A percentile compares a stretch with the other conserved stretches of the same genome.
phyloP scores from a whole-genome alignment of 2,329 filamentous ascomycete genomes.

The Diplodia sapinea region DNA sequence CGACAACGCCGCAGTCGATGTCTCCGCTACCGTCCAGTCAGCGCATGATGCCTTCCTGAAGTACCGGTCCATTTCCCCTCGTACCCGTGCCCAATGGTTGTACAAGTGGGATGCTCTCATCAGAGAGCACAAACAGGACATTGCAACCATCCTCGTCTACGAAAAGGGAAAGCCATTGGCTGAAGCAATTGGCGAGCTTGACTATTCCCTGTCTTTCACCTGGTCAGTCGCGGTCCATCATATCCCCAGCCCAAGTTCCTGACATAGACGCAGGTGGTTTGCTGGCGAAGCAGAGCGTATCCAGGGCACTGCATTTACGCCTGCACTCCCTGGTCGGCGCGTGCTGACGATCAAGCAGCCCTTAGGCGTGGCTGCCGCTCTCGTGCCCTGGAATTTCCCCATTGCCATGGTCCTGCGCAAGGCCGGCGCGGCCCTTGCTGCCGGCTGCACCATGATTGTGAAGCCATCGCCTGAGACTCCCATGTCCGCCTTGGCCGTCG shows the following conservation, averaged over 20 bases:
- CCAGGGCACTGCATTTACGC: slow-evolving; percentile 64
- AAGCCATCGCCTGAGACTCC: slow-evolving; percentile 34
- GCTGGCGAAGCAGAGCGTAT: slow-evolving; percentile 66
- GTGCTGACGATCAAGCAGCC: slow-evolving; percentile 77
- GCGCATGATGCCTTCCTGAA: slow-evolving; percentile 65
- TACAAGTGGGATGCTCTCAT: slow-evolving; percentile 70
- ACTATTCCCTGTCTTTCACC: slow-evolving; percentile 60
- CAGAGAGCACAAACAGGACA: slow-evolving; percentile 64
- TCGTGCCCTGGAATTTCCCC: slow-evolving; percentile 77
- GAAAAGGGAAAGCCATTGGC: slow-evolving; percentile 61
- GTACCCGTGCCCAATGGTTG: slow-evolving; percentile 66
- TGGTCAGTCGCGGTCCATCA: slow-evolving; percentile 42
- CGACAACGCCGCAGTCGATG: slow-evolving; percentile 63
- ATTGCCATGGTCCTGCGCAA: slow-evolving; percentile 72
- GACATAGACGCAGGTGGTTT: slow-evolving; percentile 50
- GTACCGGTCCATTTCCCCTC: slow-evolving; percentile 66
- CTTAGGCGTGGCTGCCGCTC: slow-evolving; percentile 69
- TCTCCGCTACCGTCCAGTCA: slow-evolving; percentile 64
- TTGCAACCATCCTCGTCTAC: slow-evolving; percentile 67
- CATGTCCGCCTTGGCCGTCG: slow-evolving; percentile 31
- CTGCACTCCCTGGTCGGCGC: slow-evolving; percentile 66
- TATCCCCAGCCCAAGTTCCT: background rate
- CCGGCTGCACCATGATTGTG: slow-evolving; percentile 74
- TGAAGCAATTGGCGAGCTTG: slow-evolving; percentile 60
- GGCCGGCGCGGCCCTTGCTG: slow-evolving; percentile 70